A percentile compares a stretch with the other conserved stretches of the same genome.
These are phyloP conservation scores for Hypomontagnella submonticulosa DNA, from an alignment of 495 filamentous ascomycete species.

Conservation along the genomic window DNA sequence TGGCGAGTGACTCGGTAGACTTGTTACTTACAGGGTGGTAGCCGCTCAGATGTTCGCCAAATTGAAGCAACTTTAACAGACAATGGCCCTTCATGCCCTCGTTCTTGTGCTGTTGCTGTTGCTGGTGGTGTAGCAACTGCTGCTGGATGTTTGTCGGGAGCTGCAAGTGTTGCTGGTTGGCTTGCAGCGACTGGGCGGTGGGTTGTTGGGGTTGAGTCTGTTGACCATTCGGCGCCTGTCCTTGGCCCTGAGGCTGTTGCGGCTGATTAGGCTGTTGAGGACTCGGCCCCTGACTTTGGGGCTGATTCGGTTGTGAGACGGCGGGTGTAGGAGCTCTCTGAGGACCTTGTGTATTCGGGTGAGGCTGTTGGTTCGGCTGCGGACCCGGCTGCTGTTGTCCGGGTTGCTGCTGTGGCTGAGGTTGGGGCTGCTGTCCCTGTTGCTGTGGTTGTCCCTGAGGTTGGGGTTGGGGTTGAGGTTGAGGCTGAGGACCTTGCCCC, in stretches of 20 bases:
- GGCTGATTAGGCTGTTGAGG: constrained; percentile 55
- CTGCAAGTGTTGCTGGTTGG: constrained; percentile 59
- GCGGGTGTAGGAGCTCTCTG: constrained; percentile 48
- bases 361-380: constrained; percentile 39
- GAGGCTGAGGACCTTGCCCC: constrained; percentile 50
- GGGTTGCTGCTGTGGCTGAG: constrained; percentile 42
- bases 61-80: constrained; percentile 72
- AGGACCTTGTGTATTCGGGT: constrained; percentile 38
- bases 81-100: constrained; percentile 67
- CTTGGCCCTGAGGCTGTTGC: constrained; percentile 61
- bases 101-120: constrained; percentile 62
- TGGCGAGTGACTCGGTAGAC: neutral
- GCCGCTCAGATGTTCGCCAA: constrained; percentile 75
- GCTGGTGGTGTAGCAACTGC: constrained; percentile 63
- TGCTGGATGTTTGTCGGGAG: constrained; percentile 47
- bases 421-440: constrained; percentile 49
- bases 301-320: constrained; percentile 46
- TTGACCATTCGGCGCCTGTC: constrained; percentile 53
- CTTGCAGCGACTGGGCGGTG: constrained; percentile 45
- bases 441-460: constrained; percentile 51
- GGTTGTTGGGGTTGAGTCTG: constrained; percentile 49
- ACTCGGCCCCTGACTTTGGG: constrained; percentile 45
- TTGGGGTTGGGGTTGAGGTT: constrained; percentile 46
- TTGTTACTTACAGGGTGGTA: constrained; percentile 63
- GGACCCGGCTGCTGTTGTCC: constrained; percentile 46